Conservation (phyloP, 2,329 filamentous ascomycete species). For the Apiospora kogelbergensis region DNA sequence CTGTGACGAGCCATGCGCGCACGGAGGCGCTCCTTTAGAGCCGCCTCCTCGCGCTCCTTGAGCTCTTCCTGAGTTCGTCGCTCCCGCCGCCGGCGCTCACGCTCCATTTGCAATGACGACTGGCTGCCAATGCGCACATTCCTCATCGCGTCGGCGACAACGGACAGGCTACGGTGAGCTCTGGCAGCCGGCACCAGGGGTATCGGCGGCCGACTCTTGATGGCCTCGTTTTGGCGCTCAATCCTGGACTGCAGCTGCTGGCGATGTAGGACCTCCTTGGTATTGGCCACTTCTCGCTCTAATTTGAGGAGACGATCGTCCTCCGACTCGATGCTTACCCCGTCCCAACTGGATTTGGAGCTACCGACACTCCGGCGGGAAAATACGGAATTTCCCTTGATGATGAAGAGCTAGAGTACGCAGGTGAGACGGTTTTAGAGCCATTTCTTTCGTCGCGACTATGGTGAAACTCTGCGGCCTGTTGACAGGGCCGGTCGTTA, state of each 20-base stretch:
- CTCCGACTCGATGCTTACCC: background rate
- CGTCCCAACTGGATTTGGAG: background rate
- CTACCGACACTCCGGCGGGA: background rate
- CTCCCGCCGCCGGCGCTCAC: background rate
- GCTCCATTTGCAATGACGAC: background rate
- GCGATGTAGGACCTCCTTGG: background rate
- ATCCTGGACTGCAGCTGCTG: background rate
- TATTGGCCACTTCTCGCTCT: background rate
- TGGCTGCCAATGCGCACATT: background rate
- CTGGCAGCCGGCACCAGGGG: background rate
- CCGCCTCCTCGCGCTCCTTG: background rate
- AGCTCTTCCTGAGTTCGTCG: background rate
- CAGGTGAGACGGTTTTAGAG: slow-evolving; percentile 7
- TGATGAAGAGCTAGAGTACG: background rate
- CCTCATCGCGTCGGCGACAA: background rate
- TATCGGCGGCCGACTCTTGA: background rate
- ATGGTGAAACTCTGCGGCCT: slow-evolving; percentile 10
- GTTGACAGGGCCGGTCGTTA: background rate
- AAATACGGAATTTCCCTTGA: background rate
- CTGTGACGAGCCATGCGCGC: slow-evolving; percentile 4
- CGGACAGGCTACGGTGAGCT: background rate
- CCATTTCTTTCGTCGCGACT: slow-evolving; percentile 4
- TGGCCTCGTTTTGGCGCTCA: background rate
- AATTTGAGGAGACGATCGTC: background rate
- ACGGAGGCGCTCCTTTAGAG: background rate